phyloP scores from a whole-genome alignment of 2,329 filamentous ascomycete species.

The Aschersonia sp. region DNA sequence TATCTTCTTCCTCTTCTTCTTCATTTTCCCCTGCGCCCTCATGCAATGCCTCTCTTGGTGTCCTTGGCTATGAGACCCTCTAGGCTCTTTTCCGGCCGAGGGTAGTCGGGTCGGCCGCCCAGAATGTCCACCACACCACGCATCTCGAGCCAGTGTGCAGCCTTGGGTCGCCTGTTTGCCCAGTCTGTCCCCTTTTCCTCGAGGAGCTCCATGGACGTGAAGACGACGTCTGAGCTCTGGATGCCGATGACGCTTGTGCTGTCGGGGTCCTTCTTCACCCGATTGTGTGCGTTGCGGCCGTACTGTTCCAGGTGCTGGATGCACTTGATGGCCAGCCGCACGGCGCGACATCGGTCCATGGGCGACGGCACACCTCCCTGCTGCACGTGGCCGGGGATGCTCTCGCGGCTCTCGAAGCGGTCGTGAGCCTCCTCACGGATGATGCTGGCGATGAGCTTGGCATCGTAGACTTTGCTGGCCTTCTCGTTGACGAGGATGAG shows the following conservation, averaged over 20 bases:
- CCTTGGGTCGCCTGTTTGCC: conserved; percentile 71
- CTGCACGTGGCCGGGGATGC: conserved; percentile 86
- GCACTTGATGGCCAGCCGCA: conserved; percentile 84
- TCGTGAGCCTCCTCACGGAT: conserved; percentile 87
- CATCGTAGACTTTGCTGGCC: conserved; percentile 77
- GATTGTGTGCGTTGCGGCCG: conserved; percentile 46
- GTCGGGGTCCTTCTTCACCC: conserved; percentile 59
- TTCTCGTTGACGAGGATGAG: conserved; percentile 96
- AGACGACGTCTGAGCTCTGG: conserved; percentile 78
- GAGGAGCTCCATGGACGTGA: conserved; percentile 65
- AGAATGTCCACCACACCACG: conserved; percentile 75
- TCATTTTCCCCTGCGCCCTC: not conserved
- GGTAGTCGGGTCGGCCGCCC: conserved; percentile 51
- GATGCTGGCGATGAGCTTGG: conserved; percentile 87
- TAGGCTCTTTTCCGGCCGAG: conserved; percentile 32
- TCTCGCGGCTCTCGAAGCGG: conserved; percentile 82
- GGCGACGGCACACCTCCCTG: conserved; percentile 85
- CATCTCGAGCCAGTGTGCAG: conserved; percentile 73
- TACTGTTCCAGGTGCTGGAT: conserved; percentile 81
- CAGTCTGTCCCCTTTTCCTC: conserved; percentile 86
- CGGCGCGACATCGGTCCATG: conserved; percentile 90
- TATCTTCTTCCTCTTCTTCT: not conserved
- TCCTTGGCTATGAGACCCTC: conserved; percentile 44
- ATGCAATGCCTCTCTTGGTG: conserved; percentile 35
- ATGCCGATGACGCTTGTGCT: conserved; percentile 81